Conservation (phyloP, 805 yeast genomes). For the Starmerella roubikii region DNA sequence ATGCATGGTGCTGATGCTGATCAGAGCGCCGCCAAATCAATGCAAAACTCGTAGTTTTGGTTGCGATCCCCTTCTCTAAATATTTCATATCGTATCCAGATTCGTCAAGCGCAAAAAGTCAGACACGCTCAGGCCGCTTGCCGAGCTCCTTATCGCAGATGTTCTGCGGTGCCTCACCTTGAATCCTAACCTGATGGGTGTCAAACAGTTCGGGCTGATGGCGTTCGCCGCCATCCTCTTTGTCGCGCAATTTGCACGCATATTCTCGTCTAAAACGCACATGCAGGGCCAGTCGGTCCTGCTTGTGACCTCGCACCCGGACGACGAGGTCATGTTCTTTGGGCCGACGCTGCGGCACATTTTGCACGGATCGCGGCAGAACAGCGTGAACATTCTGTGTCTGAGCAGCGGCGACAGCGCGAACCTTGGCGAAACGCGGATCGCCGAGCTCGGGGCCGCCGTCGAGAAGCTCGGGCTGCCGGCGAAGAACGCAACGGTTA, state of each 20-base stretch:
- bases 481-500: conserved; percentile 30
- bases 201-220: background rate
- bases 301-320: conserved; percentile 84
- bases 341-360: conserved; percentile 57
- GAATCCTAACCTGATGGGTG: too few species aligned
- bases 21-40: too few species aligned
- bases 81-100: too few species aligned
- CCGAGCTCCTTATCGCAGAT: too few species aligned
- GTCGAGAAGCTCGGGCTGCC: conserved; percentile 41
- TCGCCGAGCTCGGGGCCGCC: conserved; percentile 43
- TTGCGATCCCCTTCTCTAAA: too few species aligned
- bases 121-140: background rate
- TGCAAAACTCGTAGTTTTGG: too few species aligned
- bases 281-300: conserved; percentile 20
- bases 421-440: conserved; percentile 54
- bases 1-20: too few species aligned
- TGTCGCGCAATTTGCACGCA: conserved; percentile 7
- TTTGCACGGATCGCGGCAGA: conserved; percentile 35
- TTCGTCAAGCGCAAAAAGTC: background rate
- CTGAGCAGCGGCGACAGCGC: conserved; percentile 67
- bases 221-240: background rate
- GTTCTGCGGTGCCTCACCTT: too few species aligned
- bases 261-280: conserved; percentile 16
- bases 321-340: conserved; percentile 96
- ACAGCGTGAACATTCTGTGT: conserved; percentile 47